Conservation (phyloP, 2,329 filamentous ascomycete species). For the Colletotrichum sansevieriae region DNA sequence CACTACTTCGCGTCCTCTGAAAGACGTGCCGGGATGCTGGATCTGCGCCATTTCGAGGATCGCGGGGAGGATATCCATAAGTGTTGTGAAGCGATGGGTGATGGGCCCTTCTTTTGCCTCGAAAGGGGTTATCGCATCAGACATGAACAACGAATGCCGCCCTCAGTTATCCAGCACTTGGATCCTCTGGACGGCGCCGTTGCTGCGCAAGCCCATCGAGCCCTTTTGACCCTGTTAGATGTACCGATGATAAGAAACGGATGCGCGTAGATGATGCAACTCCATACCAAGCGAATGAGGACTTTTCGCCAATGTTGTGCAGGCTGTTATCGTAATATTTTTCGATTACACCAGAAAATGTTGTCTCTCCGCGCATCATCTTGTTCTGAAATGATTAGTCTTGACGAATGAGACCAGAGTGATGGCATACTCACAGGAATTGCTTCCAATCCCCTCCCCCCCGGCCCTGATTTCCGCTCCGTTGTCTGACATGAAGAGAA, state of each 20-base stretch:
- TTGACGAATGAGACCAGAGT: too few species aligned
- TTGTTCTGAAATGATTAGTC: too few species aligned
- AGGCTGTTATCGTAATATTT: too few species aligned
- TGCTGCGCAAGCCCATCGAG: constrained; percentile 60
- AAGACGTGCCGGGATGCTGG: constrained; percentile 54
- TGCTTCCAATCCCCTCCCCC: constrained; percentile 42
- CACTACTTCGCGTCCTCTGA: constrained; percentile 62
- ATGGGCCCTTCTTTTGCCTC: constrained; percentile 47
- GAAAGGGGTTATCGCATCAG: constrained; percentile 50
- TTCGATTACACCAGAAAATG: too few species aligned
- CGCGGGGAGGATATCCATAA: constrained; percentile 64
- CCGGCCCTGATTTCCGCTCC: constrained; percentile 50
- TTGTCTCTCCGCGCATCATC: too few species aligned
- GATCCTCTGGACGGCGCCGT: constrained; percentile 47
- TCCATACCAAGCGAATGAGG: too few species aligned
- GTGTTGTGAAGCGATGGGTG: constrained; percentile 61
- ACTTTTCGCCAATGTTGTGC: too few species aligned
- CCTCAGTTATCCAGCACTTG: constrained; percentile 5
- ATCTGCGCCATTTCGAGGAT: constrained; percentile 60
- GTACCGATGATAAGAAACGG: too few species aligned
- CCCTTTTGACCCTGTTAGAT: neutral
- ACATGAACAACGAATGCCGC: constrained; percentile 51
- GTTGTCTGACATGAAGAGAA: constrained; percentile 69
- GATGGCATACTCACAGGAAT: constrained; percentile 7
- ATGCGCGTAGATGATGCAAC: too few species aligned